Base-by-base conservation (phyloP, 2,329 filamentous ascomycete genomes). In the Aspergillus sp. region DNA sequence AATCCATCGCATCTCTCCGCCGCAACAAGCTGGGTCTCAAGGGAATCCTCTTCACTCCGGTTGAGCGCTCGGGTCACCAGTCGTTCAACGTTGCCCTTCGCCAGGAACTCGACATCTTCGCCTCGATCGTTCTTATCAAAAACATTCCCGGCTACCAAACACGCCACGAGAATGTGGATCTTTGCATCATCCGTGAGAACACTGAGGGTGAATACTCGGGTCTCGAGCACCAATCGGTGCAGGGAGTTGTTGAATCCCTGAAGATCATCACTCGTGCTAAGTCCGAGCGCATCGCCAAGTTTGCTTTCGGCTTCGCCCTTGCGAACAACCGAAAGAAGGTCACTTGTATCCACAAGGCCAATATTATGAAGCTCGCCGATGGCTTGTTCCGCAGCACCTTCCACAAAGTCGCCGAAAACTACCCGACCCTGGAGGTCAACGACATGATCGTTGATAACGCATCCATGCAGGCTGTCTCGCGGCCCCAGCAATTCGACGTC, bases 381-480 rank as follows among this genome's bases (percentile, higher is more conserved):
- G 95, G 95, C 81, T 90, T 99, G 59, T 99, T 99, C 91, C 90
- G 95, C 78, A 94, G 89, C 83, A 98, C 95, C 69, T 96, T 98
- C 86, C 92, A 96, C 84, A 85, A 88, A 73, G 88, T 95, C 69
- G 91, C 92, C 68, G 90, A 96, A 84, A 92, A 96, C 79, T 99
- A 95, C 84, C 94, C 95, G 61, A 96, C 91, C 64, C 85, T 99
- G 71, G 91, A 97, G 84, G 90, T 89, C 76, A 96, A 96, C 84
- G 95, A 99, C 83, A 97, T 99, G 94, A 99, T 99, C 79, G 95
- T 99, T 80, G 95, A 99, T 84, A 99, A 99, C 81, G 95, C 95
- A 74, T 96, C 91, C 75, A 99, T 99, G 95, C 95, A 99, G 85
- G 96, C 92, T 77, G 95, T 99, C 70, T 93, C 91, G 69, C 86